Evolutionary conservation across 495 filamentous ascomycete genomes (phyloP), one percentile per base, ranked within the genome.

Genomic region (Jackrogersella minutella): DNA sequence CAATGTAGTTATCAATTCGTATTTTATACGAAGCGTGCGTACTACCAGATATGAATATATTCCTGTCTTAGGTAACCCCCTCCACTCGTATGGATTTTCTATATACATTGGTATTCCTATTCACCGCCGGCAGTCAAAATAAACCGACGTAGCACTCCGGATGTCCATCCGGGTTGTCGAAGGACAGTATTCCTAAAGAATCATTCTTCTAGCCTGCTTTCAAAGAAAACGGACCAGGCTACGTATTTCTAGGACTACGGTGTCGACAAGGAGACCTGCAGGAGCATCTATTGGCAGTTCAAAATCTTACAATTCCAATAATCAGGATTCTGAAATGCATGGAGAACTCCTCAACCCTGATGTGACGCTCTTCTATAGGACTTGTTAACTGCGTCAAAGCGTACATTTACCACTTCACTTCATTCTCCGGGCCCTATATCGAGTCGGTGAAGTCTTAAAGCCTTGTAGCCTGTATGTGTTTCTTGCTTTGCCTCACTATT

Each of bases 71-170:
- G n/a, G 41, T 21, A 39, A n/a, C 33, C n/a, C 24, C 46, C 28
- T 62, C 21, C 41, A 46, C n/a, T 54, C 50, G 26, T 39, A 62
- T 41, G 24, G 21, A 46, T 21, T 46, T 10, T 37, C 40, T 34
- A 11, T 14, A 30, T 14, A 21, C 19, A 46, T 26, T 24, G 19
- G 41, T 8, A 30, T 56, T 34, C 55, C 33, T 16, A 55, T 68
- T 49, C 59, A 11, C 17, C 54, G 44, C 50, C 16, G 43, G 44
- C 9, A 30, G 7, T 30, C 46, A 51, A 47, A 30, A 44, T 56
- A 55, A 55, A 44, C 41, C 56, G 26, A 51, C 43, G 60, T 64
- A 44, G 36, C 33, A 69, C 17, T 64, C 31, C 36, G 34, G 46
- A 57, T 14, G 24, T 21, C 21, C 55, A 55, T 10, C 39, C 24